These are phyloP conservation scores for Flaveria brownii DNA, from an alignment of 129 eudicot species.

Conservation along the genomic window DNA sequence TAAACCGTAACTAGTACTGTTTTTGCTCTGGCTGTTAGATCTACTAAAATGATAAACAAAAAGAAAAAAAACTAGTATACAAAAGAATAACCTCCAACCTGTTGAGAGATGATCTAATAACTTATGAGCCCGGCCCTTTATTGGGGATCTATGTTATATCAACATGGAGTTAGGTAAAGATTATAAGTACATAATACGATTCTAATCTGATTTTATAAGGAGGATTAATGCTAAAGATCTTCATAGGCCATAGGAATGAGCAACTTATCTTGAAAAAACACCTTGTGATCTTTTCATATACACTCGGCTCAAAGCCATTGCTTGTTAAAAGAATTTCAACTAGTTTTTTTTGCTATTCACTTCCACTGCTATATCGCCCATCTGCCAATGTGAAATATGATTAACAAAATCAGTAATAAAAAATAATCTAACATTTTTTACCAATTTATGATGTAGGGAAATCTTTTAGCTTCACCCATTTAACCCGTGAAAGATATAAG, in stretches of 20 bases:
- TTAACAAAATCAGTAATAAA: background rate
- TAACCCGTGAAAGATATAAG: background rate
- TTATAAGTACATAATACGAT: constrained; percentile 28
- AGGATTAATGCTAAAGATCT: constrained; percentile 20
- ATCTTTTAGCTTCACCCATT: background rate
- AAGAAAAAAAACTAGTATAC: constrained; percentile 30
- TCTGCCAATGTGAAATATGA: constrained; percentile 44
- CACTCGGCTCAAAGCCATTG: constrained; percentile 29
- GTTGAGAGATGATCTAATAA: constrained; percentile 25
- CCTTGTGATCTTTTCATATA: constrained; percentile 37
- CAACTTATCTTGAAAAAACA: constrained; percentile 34
- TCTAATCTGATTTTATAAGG: constrained; percentile 21
- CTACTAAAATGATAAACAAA: constrained; percentile 16
- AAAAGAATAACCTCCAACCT: constrained; percentile 29
- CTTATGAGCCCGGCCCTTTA: constrained; percentile 6
- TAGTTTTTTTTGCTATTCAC: constrained; percentile 51
- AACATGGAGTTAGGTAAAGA: constrained; percentile 37
- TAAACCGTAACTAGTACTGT: constrained; percentile 10
- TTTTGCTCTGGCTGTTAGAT: constrained; percentile 30
- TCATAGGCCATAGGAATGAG: constrained; percentile 33
- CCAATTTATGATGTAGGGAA: background rate
- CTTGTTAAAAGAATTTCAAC: constrained; percentile 10
- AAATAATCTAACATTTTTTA: background rate
- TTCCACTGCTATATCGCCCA: constrained; percentile 64
- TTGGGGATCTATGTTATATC: constrained; percentile 27